phyloP scores from a whole-genome alignment of 2,329 filamentous ascomycete species.

The Parafenestella ontariensis region DNA sequence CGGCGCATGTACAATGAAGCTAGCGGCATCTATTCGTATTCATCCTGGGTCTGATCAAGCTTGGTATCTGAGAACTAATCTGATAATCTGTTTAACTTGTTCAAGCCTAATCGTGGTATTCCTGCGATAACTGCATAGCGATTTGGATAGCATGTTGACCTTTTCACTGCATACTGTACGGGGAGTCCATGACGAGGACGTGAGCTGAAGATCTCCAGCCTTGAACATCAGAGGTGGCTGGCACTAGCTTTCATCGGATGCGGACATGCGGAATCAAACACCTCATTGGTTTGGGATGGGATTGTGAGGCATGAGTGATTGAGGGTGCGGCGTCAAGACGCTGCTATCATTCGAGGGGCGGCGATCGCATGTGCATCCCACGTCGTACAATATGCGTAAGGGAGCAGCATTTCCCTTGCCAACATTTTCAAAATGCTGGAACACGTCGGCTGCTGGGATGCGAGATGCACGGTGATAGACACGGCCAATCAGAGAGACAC shows the following conservation, averaged over 20 bases:
- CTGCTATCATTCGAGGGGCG: background rate
- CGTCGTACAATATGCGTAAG: slow-evolving; percentile 4
- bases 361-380: slow-evolving; percentile 6
- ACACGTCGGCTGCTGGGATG: slow-evolving; percentile 10
- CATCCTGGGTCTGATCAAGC: slow-evolving; percentile 42
- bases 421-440: background rate
- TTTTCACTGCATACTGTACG: background rate
- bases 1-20: slow-evolving; percentile 29
- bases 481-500: slow-evolving; percentile 6
- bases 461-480: slow-evolving; percentile 8
- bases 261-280: slow-evolving; percentile 13
- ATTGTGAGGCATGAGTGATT: slow-evolving; percentile 3
- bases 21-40: slow-evolving; percentile 33
- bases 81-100: background rate
- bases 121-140: background rate
- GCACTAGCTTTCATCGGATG: slow-evolving; percentile 15
- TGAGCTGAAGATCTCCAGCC: slow-evolving; percentile 5
- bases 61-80: slow-evolving; percentile 6
- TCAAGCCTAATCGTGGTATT: background rate
- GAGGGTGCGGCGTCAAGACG: slow-evolving; percentile 5
- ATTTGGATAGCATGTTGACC: background rate
- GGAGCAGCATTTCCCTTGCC: background rate
- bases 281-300: background rate
- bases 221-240: slow-evolving; percentile 13
- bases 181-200: slow-evolving; percentile 11